Percentiles rank a stretch among this genome's conserved stretches.
Evolutionary conservation across 345 rosid species (phyloP).

Genomic region (Eucalyptus coolabah): DNA sequence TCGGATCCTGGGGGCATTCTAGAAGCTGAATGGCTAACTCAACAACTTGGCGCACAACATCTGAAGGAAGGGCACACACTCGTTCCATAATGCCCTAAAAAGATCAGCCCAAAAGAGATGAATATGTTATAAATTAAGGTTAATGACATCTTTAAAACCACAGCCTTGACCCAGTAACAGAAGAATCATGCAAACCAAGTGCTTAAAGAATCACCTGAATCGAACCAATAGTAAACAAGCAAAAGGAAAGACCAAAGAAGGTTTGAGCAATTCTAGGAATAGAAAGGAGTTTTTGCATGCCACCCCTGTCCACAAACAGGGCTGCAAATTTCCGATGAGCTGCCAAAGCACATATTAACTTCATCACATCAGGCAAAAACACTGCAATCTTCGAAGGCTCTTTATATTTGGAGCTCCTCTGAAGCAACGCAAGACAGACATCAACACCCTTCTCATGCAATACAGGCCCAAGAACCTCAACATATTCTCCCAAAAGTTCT

Average conservation of each 20-base stretch:
- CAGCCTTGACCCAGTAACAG: background rate
- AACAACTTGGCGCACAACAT: conserved; percentile 70
- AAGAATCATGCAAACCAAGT: background rate
- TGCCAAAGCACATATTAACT: conserved; percentile 95
- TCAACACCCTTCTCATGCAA: conserved; percentile 96
- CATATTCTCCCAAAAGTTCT: conserved; percentile 86
- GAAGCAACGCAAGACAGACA: conserved; percentile 77
- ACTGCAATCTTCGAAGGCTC: conserved; percentile 25
- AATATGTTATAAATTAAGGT: background rate
- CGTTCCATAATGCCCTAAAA: conserved; percentile 97
- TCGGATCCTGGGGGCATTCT: conserved; percentile 77
- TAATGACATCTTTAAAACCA: background rate
- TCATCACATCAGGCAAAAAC: conserved; percentile 91
- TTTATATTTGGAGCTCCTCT: conserved; percentile 39
- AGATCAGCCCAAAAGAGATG: background rate
- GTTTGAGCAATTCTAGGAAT: conserved; percentile 67
- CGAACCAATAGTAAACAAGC: conserved; percentile 86
- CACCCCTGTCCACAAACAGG: conserved; percentile 92
- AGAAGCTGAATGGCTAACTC: conserved; percentile 85
- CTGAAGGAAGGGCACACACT: conserved; percentile 89
- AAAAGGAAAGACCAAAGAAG: conserved; percentile 84
- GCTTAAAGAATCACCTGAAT: conserved; percentile 52
- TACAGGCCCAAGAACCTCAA: conserved; percentile 97
- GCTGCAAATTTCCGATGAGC: conserved; percentile 98
- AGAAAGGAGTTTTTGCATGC: conserved; percentile 87